Percentiles rank a stretch among this genome's conserved stretches.
phyloP scores from a whole-genome alignment of 1,284 basidiomycete genomes.

The Trametes sp. region DNA sequence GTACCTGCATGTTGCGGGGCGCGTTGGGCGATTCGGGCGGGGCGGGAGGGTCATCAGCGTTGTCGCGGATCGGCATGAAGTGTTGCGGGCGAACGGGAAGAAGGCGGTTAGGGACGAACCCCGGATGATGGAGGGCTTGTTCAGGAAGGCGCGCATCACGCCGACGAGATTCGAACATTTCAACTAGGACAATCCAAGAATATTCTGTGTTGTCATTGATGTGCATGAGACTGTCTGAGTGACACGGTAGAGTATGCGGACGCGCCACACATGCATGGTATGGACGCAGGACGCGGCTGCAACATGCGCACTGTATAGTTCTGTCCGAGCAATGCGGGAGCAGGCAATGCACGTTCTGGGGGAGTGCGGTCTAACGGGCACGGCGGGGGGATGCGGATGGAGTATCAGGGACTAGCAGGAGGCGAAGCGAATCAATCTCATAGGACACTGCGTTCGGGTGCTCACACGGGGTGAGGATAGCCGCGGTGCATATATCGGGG shows the following conservation, averaged over 20 bases:
- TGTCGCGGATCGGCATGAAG: conserved; percentile 49
- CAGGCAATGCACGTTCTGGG: not conserved
- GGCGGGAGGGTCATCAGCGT: conserved; percentile 70
- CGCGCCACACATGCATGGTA: conserved; percentile 14
- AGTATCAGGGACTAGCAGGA: conserved; percentile 1
- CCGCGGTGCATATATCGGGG: conserved; percentile 13
- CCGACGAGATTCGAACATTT: conserved; percentile 52
- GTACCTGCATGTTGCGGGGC: conserved; percentile 78
- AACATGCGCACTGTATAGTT: not conserved
- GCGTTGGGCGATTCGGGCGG: conserved; percentile 75
- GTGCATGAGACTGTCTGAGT: conserved; percentile 11
- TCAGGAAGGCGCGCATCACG: conserved; percentile 52
- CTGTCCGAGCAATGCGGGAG: not conserved
- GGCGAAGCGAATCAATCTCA: conserved; percentile 4
- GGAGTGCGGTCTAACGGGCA: not conserved
- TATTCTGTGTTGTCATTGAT: not conserved
- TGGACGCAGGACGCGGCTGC: conserved; percentile 6
- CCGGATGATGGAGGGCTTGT: conserved; percentile 53
- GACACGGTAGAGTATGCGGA: not conserved
- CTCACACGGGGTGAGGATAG: conserved; percentile 13
- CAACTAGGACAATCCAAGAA: conserved; percentile 40
- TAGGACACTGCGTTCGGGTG: conserved; percentile 7
- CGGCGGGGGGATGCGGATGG: not conserved
- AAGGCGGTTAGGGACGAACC: conserved; percentile 46
- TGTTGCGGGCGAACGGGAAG: conserved; percentile 40